Conservation (phyloP, 495 filamentous ascomycete species). For the Trypethelium eluteriae region DNA sequence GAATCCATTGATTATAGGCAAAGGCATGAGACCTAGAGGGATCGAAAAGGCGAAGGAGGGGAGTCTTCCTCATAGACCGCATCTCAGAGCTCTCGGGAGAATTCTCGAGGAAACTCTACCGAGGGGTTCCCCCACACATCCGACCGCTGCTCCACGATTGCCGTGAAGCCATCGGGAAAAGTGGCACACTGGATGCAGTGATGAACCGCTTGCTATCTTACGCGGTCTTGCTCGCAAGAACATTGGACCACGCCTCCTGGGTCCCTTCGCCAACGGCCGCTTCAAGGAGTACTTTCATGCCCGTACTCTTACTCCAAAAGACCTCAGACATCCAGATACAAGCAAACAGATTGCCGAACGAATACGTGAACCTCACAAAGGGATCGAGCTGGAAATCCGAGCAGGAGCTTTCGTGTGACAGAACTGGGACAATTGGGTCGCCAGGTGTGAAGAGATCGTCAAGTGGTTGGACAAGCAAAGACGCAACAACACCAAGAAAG, state of each 20-base stretch:
- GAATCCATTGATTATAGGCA: not conserved
- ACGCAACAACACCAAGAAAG: constrained; percentile 36
- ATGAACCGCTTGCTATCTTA: constrained; percentile 58
- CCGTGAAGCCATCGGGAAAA: not conserved
- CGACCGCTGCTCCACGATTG: not conserved
- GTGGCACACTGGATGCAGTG: not conserved
- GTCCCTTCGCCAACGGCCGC: constrained; percentile 90
- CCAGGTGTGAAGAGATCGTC: constrained; percentile 68
- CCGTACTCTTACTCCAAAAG: constrained; percentile 62
- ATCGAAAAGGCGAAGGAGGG: not conserved
- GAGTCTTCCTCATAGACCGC: not conserved
- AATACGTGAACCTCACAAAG: constrained; percentile 92
- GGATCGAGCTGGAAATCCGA: constrained; percentile 69
- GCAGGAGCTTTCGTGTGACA: constrained; percentile 75
- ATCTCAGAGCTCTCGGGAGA: no score
- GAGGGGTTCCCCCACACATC: not conserved
- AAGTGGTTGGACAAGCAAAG: constrained; percentile 68
- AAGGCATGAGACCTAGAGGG: no score
- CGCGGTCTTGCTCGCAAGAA: constrained; percentile 78
- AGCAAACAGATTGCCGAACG: constrained; percentile 95
- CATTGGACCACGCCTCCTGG: constrained; percentile 87
- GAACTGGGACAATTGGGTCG: constrained; percentile 95
- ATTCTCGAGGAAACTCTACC: not conserved
- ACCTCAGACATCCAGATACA: constrained; percentile 72
- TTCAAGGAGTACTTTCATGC: constrained; percentile 93